Base-by-base conservation (phyloP, 176 grass and related monocot genomes). In the Phoenix roebelenii region DNA sequence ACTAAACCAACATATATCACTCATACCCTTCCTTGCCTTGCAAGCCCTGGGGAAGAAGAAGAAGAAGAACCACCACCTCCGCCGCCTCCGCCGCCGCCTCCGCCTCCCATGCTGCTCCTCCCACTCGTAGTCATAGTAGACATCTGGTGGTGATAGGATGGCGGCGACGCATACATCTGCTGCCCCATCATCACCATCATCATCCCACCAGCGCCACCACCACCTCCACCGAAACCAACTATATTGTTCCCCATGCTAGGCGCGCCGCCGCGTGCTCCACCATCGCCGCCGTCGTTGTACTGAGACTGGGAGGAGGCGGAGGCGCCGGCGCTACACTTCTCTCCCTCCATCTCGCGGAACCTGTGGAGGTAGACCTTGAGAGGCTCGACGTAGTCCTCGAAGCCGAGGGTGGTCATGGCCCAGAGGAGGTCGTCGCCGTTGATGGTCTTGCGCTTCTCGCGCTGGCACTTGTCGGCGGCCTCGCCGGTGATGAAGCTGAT, bases 341-440 rank as follows among this genome's bases (percentile, higher is more conserved):
- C 60, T 18, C 60, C 60, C 60, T 63, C 60, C 17, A 49, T 63
- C 60, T 63, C 60, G 17, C 39, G 60, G 32, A 63, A 63, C 18
- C 32, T 22, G 35, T 63, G 60, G 60, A 63, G 39, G 19, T 63
- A 63, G 60, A 63, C 32, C 35, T 63, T 63, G 60, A 63, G 60
- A 18, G 60, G 60, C 18, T 63, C 60, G 4, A 50, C 60, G 60
- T 63, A 63, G 19, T 63, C 60, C 60, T 63, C 60, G 60, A 63
- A 63, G 10, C 60, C 60, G 19, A 63, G 60, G 39, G 60, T 63
- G 60, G 60, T 49, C 60, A 63, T 63, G 60, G 60, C 60, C 60
- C 60, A 63, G 60, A 63, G 60, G 19, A 63, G 60, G 35, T 63
- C 60, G 35, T 63, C 60, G 60, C 60, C 60, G 60, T 63, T 63